Base-by-base conservation (phyloP, 2,329 filamentous ascomycete genomes). In the Geosmithia morbida region DNA sequence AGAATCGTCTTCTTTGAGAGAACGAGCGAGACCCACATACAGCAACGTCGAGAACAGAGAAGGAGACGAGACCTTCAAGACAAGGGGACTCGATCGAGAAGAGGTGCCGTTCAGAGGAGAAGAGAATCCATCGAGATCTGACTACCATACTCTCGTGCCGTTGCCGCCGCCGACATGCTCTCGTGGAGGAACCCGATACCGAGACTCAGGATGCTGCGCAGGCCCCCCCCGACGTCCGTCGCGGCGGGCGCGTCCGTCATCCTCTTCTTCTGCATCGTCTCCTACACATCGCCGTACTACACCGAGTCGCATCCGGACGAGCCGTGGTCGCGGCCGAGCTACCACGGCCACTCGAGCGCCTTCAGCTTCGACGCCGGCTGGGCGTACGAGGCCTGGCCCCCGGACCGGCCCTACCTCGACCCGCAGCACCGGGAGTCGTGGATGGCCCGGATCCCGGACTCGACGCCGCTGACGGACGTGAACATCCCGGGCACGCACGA, bases 401-500 rank as follows among this genome's bases (percentile, higher is more conserved):
- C 7, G 16, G 33, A 11, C 20, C 54, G 20, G 40, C 40, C 14
- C 5, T 18, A 18, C 22, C 8, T 26, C 8, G 22, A 26, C 22
- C 4, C 4, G 22, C 4, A 8, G 3, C 43, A 29, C 43, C 48
- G 57, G 37, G 52, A 59, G 26, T 51, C 59, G 16, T 70, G 67
- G 67, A 69, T 69, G 66, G 53, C 56, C 20, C 45, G 46, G 7
- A 54, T 73, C 11, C 66, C 67, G 26, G 66, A 72, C 55, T 51
- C 57, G 22, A 57, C 61, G 37, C 60, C 57, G 43, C 56, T 75
- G 33, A 62, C 68, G 30, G 63, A 57, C 46, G 61, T 75, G 41
- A 71, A 69, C 43, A 66, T 75, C 49, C 72, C 71, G 0, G 72
- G 72, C 29, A 74, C 71, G 2, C 71, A 75, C 58, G 71, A 75